Percentiles rank a stretch among this genome's conserved stretches.
Evolutionary conservation across 345 rosid species (phyloP).

Genomic region (Clarkia xantiana): DNA sequence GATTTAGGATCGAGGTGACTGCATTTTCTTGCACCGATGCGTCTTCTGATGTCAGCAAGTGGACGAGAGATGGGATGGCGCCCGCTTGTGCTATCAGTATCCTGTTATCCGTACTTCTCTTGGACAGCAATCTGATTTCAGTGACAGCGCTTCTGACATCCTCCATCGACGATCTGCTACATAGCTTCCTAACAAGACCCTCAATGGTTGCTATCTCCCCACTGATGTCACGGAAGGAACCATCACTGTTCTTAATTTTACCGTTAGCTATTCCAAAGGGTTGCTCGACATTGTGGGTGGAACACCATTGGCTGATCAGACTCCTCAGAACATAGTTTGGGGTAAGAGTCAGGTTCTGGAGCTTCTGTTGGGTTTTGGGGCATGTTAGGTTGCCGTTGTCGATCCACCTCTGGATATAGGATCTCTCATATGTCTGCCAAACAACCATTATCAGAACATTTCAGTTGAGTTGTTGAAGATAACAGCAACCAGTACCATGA

Average conservation of each 20-base stretch:
- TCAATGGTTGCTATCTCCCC: constrained; percentile 57
- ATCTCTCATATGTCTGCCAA: constrained; percentile 88
- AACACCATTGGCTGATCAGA: constrained; percentile 76
- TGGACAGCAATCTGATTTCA: constrained; percentile 64
- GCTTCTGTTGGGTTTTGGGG: constrained; percentile 95
- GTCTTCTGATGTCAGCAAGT: constrained; percentile 50
- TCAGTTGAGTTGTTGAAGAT: neutral
- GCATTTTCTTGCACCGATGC: constrained; percentile 52
- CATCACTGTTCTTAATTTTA: constrained; percentile 40
- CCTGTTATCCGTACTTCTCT: constrained; percentile 78
- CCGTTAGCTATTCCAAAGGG: constrained; percentile 44
- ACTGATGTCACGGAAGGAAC: constrained; percentile 51
- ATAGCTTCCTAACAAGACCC: constrained; percentile 54
- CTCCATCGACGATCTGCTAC: constrained; percentile 30
- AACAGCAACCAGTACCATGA: neutral
- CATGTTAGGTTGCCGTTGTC: constrained; percentile 77
- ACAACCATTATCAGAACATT: constrained; percentile 7
- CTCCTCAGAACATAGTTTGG: constrained; percentile 83
- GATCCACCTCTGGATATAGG: constrained; percentile 91
- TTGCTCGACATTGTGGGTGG: constrained; percentile 59
- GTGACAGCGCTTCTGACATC: constrained; percentile 51
- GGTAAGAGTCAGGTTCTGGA: constrained; percentile 59
- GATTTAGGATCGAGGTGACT: constrained; percentile 78
- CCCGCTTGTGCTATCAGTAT: constrained; percentile 76
- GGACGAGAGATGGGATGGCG: constrained; percentile 64